Base-by-base conservation (phyloP, 2,329 filamentous ascomycete species). In the Plenodomus lindquistii region DNA sequence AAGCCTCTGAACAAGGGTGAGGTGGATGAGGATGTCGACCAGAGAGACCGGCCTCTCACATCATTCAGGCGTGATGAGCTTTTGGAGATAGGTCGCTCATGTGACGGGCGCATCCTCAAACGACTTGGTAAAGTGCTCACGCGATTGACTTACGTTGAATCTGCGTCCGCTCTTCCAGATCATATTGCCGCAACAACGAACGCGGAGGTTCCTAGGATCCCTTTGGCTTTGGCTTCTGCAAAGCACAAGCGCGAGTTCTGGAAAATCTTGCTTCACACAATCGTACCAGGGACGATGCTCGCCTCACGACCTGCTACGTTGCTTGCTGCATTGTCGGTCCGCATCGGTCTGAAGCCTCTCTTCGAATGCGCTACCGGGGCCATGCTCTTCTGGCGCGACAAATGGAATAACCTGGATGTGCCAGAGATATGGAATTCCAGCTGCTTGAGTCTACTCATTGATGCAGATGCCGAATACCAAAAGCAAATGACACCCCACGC, bases 41-140 rank as follows among this genome's bases (percentile, higher is more conserved):
- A 60, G 1, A 60, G 65, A 1, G 51, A 55, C 5, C 55, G 59
- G 4, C 57, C 65, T 0, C 46, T 72, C 17, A 69, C 70, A 6
- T 48, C 66, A 2, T 75, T 81, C 46, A 73, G 74, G 1, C 72
- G 77, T 10, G 70, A 67, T 0, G 78, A 81, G 41, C 70, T 81
- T 10, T 67, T 81, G 1, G 79, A 81, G 46, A 80, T 82, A 48
- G 76, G 77, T 7, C 70, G 79, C 11, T 81, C 78, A 0, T 82
- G 79, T 57, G 74, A 81, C 42, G 68, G 74, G 41, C 69, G 66
- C 2, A 77, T 81, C 40, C 71, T 81, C 1, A 73, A 73, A 11
- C 74, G 79, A 0, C 67, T 82, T 1, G 76, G 79, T 7, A 73
- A 69, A 22, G 72, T 80, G 4, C 65, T 82, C 10, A 79, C 78